These are phyloP conservation scores for Basipetospora chlamydospora DNA, from an alignment of 2,329 filamentous ascomycete species.

Conservation along the genomic window DNA sequence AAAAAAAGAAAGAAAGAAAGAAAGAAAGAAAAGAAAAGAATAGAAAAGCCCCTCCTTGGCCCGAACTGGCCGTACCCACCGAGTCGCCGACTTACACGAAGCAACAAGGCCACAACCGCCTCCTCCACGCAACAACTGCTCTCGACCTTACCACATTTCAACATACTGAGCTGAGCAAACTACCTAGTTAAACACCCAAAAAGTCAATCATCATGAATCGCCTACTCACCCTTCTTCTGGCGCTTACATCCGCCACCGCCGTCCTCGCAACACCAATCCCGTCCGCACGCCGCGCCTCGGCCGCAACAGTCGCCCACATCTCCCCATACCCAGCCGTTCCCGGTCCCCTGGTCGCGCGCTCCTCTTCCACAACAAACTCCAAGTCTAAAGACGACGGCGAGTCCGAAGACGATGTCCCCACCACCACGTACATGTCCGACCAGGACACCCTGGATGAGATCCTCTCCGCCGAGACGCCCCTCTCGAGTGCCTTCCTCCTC, in stretches of 20 bases:
- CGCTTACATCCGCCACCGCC: background rate
- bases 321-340: constrained; percentile 9
- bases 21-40: too few species aligned
- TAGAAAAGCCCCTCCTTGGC: too few species aligned
- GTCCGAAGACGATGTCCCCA: background rate
- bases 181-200: background rate
- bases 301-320: constrained; percentile 1
- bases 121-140: too few species aligned
- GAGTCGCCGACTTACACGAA: too few species aligned
- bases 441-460: constrained; percentile 1
- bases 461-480: background rate
- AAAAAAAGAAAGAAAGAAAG: too few species aligned
- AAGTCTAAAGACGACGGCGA: too few species aligned
- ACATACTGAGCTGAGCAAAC: too few species aligned
- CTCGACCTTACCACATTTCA: too few species aligned
- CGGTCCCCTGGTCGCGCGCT: too few species aligned
- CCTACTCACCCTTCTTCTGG: background rate
- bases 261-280: background rate
- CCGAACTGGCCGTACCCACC: too few species aligned
- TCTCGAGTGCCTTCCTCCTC: constrained; percentile 1
- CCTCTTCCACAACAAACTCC: too few species aligned
- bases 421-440: background rate
- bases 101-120: too few species aligned
- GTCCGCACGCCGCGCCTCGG: background rate
- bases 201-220: background rate